phyloP scores from a whole-genome alignment of 108 stramenopile species.

The Asterionellopsis glacialis region DNA sequence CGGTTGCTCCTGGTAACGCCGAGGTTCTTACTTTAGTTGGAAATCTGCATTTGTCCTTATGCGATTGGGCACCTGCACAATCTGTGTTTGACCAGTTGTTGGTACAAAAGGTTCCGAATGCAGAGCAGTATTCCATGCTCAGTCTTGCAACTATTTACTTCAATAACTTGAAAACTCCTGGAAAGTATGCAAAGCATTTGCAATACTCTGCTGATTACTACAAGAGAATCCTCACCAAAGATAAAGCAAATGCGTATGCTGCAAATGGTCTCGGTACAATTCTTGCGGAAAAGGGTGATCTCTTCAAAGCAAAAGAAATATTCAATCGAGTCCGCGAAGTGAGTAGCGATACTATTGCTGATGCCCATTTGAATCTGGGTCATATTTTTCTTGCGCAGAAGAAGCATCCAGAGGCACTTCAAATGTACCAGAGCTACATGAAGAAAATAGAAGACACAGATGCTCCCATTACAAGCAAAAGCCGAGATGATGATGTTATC shows the following conservation, averaged over 20 bases:
- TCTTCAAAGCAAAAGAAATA: slow-evolving; percentile 80
- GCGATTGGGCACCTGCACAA: slow-evolving; percentile 83
- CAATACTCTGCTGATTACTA: slow-evolving; percentile 77
- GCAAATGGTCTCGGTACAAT: slow-evolving; percentile 85
- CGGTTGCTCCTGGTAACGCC: slow-evolving; percentile 77
- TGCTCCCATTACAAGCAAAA: slow-evolving; percentile 71
- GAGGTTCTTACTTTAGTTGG: slow-evolving; percentile 87
- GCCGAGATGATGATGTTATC: slow-evolving; percentile 69
- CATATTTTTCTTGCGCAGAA: slow-evolving; percentile 85
- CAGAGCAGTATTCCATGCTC: slow-evolving; percentile 80
- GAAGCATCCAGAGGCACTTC: slow-evolving; percentile 81
- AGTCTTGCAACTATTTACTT: slow-evolving; percentile 88
- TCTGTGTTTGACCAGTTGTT: slow-evolving; percentile 79
- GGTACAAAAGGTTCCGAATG: slow-evolving; percentile 66
- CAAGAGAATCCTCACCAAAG: slow-evolving; percentile 66
- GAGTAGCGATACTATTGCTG: slow-evolving; percentile 76
- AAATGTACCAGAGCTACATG: slow-evolving; percentile 87
- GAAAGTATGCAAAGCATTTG: slow-evolving; percentile 70
- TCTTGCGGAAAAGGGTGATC: slow-evolving; percentile 83
- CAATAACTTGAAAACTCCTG: slow-evolving; percentile 60
- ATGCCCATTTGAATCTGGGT: slow-evolving; percentile 77
- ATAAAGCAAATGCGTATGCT: slow-evolving; percentile 86
- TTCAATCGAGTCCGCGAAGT: slow-evolving; percentile 86
- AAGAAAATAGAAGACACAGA: slow-evolving; percentile 62
- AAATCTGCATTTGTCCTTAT: slow-evolving; percentile 80